phyloP scores from a whole-genome alignment of 1,284 basidiomycete genomes.

The Peniophora sp. region DNA sequence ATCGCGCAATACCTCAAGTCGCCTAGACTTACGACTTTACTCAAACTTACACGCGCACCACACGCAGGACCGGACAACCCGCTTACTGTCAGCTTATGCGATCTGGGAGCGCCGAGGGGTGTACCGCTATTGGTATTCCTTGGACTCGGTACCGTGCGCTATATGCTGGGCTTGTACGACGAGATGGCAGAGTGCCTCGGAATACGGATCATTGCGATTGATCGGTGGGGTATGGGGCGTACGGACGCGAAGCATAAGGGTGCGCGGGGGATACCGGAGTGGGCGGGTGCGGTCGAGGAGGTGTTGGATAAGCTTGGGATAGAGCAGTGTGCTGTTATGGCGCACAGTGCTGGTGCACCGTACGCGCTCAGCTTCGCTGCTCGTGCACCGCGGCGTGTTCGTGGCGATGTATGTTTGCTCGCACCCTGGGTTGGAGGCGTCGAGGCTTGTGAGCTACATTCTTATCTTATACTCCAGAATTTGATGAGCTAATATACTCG shows the following conservation, averaged over 20 bases:
- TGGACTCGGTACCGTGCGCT: conserved; percentile 89
- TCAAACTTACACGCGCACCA: conserved; percentile 72
- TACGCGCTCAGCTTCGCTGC: conserved; percentile 88
- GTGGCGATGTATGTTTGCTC: conserved; percentile 81
- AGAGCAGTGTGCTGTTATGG: conserved; percentile 81
- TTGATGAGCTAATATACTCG: conserved; percentile 4
- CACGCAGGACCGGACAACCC: conserved; percentile 67
- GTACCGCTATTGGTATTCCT: conserved; percentile 88
- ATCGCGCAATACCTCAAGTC: conserved; percentile 83
- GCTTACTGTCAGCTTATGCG: conserved; percentile 86
- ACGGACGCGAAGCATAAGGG: conserved; percentile 66
- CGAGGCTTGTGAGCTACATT: conserved; percentile 62
- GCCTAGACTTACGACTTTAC: conserved; percentile 73
- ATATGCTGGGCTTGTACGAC: conserved; percentile 92
- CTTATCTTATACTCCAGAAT: not conserved
- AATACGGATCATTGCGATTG: conserved; percentile 88
- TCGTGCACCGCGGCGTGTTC: conserved; percentile 64
- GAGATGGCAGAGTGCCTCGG: conserved; percentile 88
- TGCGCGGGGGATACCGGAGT: conserved; percentile 79
- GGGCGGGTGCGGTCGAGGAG: conserved; percentile 86
- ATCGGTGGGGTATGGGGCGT: conserved; percentile 94
- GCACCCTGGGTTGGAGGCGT: conserved; percentile 95
- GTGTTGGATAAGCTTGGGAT: conserved; percentile 80
- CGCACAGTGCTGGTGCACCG: conserved; percentile 95
- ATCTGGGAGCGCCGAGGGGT: conserved; percentile 78